These are phyloP conservation scores for Thelephora ganbajun DNA, from an alignment of 768 basidiomycete species.

Conservation along the genomic window DNA sequence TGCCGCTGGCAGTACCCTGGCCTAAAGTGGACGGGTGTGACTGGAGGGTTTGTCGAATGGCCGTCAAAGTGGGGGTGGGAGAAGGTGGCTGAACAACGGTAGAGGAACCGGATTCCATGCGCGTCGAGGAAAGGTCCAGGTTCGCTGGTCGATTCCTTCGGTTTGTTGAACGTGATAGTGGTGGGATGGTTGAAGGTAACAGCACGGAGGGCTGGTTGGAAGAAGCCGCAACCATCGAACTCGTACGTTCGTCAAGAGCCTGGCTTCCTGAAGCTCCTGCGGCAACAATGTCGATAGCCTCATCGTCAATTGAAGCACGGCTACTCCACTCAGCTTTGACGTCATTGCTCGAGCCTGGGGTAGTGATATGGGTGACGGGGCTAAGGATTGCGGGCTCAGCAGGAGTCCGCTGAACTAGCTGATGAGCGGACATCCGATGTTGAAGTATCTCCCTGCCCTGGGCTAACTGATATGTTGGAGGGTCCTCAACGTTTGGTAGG, in stretches of 20 bases:
- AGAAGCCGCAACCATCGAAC: constrained; percentile 29
- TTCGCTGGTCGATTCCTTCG: constrained; percentile 50
- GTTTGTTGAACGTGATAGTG: constrained; percentile 18
- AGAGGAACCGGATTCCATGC: constrained; percentile 21
- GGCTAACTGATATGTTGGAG: constrained; percentile 42
- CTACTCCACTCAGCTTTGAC: constrained; percentile 55
- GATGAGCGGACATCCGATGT: neutral
- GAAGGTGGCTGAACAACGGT: constrained; percentile 30
- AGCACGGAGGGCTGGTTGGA: constrained; percentile 7
- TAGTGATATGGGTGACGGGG: no score
- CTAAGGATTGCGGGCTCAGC: constrained; percentile 10
- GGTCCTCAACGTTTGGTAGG: constrained; percentile 29
- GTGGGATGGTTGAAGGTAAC: constrained; percentile 4
- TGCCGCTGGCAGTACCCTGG: constrained; percentile 1
- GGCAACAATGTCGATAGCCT: constrained; percentile 72
- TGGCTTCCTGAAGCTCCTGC: constrained; percentile 74
- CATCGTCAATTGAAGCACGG: constrained; percentile 60
- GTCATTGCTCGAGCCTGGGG: constrained; percentile 12
- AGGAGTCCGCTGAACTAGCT: constrained; percentile 22
- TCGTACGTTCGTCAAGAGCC: constrained; percentile 73
- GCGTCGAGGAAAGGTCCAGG: constrained; percentile 33
- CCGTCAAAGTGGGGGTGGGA: constrained; percentile 48
- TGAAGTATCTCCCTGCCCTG: neutral
- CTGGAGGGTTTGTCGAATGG: constrained; percentile 48
- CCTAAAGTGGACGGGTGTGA: constrained; percentile 21